Evolutionary conservation across 495 filamentous ascomycete species (phyloP), one percentile per base, ranked within the genome.

Genomic region (Podospora appendiculata): DNA sequence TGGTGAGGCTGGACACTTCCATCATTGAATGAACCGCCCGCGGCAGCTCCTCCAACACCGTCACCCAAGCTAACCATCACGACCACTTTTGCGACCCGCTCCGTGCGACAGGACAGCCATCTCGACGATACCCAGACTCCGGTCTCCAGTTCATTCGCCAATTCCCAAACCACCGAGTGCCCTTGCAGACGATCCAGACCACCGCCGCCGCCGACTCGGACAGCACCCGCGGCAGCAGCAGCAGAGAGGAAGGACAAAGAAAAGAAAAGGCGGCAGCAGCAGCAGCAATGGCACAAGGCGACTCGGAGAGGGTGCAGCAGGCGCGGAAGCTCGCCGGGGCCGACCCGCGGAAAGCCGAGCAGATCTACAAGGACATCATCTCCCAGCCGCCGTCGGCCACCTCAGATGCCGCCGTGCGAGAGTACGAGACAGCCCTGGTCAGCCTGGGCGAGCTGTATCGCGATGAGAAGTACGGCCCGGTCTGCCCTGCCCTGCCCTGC

Each of bases 401-500:
- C 46, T 79, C 76, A 47, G 92, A 96, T 67, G 81, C 83, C 10
- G 89, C 89, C 36, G 79, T 92, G 55, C 83, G 82, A 67, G 89
- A 95, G 62, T 96, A 95, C 62, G 93, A 98, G 72, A 69, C 76
- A 13, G 88, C 89, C 10, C 60, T 95, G 56, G 76, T 96, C 64
- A 87, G 84, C 43, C 70, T 99, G 68, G 93, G 93, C 54, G 85
- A 95, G 80, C 74, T 96, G 55, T 93, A 96, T 66, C 84, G 90
- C 54, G 90, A 96, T 75, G 81, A 86, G 64, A 90, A 88, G 81
- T 83, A 49, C n/a, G 60, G 70, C 36, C 65, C 54, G 68, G 58
- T 16, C 7, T 13, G 10, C 11, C 47, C 40, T 34, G 38, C 46
- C 16, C 42, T 14, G 19, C 17, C 32, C 38, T 7, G 17, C 3